Evolutionary conservation across 2,329 filamentous ascomycete species (phyloP), one percentile per base, ranked within the genome.

Genomic region (Pseudopithomyces chartarum): DNA sequence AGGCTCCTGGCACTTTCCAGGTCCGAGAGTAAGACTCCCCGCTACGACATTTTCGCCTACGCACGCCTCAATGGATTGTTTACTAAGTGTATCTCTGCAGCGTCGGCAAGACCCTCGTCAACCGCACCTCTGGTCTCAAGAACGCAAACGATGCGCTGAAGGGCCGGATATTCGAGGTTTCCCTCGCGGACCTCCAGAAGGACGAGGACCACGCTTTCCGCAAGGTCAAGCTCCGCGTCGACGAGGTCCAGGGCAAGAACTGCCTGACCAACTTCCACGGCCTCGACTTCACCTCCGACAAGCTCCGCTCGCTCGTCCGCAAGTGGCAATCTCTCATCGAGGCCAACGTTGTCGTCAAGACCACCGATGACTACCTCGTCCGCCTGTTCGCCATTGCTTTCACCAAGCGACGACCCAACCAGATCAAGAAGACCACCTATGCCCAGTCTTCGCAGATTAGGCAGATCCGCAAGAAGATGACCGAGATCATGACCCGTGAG

Each of bases 341-440:
- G 88, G 95, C 95, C 86, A 99, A 99, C 82, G 89, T 98, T 78
- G 97, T 96, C 69, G 93, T 99, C 86, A 98, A 98, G 91, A 98
- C 95, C 75, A 98, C 95, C 80, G 95, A 99, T 80, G 95, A 99
- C 84, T 98, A 99, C 87, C 93, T 98, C 80, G 88, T 99, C 83
- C 92, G 95, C 76, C 89, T 99, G 73, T 99, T 99, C 85, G 92
- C 92, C 80, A 99, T 99, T 73, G 95, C 91, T 74, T 99, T 99
- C 87, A 99, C 95, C 83, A 98, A 98, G 90, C 88, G 92, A 82
- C 90, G 95, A 78, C 92, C 92, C 74, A 99, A 98, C 87, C 95
- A 99, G 87, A 94, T 99, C 87, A 97, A 97, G 91, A 99, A 98
- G 91, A 99, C 95, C 76, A 99, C 95, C 79, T 99, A 99, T 79